These are phyloP conservation scores for Kurtzmaniella fragi DNA, from an alignment of 805 yeast species.

Conservation along the genomic window DNA sequence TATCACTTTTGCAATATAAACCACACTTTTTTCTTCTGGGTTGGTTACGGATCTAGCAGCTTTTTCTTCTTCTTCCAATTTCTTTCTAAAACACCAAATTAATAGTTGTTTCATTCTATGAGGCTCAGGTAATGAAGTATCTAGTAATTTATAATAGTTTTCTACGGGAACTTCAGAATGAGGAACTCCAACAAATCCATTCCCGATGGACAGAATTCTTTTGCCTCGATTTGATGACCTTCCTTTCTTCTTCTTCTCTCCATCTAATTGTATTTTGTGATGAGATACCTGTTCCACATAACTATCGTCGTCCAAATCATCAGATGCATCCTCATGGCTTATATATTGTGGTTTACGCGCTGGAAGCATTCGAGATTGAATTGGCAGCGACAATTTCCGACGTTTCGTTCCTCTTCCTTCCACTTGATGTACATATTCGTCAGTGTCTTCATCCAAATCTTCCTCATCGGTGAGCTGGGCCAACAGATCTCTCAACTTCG, in stretches of 20 bases:
- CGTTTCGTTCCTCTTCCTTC: not conserved
- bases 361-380: slow-evolving; percentile 6
- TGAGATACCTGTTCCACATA: slow-evolving; percentile 28
- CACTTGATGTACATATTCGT: slow-evolving; percentile 1
- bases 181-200: slow-evolving; percentile 64
- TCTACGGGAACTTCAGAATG: slow-evolving; percentile 53
- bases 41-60: slow-evolving; percentile 13
- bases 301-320: not conserved
- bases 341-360: slow-evolving; percentile 1
- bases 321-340: slow-evolving; percentile 4
- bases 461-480: slow-evolving; percentile 10
- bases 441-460: slow-evolving; percentile 5
- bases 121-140: slow-evolving; percentile 61
- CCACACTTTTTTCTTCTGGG: slow-evolving; percentile 37
- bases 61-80: slow-evolving; percentile 27
- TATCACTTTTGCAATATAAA: slow-evolving; percentile 56
- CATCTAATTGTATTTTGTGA: slow-evolving; percentile 17
- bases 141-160: slow-evolving; percentile 60
- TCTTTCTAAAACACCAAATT: slow-evolving; percentile 61
- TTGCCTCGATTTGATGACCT: slow-evolving; percentile 63
- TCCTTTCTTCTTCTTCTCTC: slow-evolving; percentile 23
- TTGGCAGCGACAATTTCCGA: slow-evolving; percentile 6
- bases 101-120: slow-evolving; percentile 66
- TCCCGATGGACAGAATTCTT: slow-evolving; percentile 68
- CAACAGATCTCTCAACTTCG: slow-evolving; percentile 16